Conservation (phyloP, 2,329 filamentous ascomycete genomes). For the Gremmenia infestans region DNA sequence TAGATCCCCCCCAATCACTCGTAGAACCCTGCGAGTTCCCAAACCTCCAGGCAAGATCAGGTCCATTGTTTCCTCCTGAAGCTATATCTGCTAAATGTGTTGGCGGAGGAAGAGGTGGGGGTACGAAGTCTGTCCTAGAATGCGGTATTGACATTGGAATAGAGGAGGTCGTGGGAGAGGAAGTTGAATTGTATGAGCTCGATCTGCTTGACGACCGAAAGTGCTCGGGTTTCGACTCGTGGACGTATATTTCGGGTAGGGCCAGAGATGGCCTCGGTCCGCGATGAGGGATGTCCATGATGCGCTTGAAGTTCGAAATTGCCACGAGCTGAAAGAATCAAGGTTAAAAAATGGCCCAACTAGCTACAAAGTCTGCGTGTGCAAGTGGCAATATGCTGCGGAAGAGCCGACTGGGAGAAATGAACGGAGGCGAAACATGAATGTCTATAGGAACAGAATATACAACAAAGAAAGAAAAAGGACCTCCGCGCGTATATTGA, state of each 20-base stretch:
- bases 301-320: constrained; percentile 10
- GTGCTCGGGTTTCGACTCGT: constrained; percentile 35
- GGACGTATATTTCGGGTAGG: constrained; percentile 39
- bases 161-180: constrained; percentile 37
- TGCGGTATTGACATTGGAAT: constrained; percentile 61
- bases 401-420: constrained; percentile 20
- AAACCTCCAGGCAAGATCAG: constrained; percentile 59
- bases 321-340: constrained; percentile 26
- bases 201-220: constrained; percentile 24
- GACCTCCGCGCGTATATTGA: constrained; percentile 6
- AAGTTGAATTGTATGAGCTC: constrained; percentile 24
- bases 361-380: constrained; percentile 13
- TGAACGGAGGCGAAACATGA: constrained; percentile 24
- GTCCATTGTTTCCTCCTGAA: constrained; percentile 49
- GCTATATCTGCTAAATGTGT: constrained; percentile 53
- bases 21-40: constrained; percentile 48
- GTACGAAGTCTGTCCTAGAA: constrained; percentile 41
- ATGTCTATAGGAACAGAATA: constrained; percentile 18
- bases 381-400: constrained; percentile 26
- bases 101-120: constrained; percentile 62
- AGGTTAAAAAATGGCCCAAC: constrained; percentile 8
- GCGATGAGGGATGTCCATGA: constrained; percentile 40
- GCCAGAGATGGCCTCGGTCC: constrained; percentile 14
- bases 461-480: constrained; percentile 20
- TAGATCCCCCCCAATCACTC: constrained; percentile 38